These are phyloP conservation scores for Thraustotheca clavata DNA, from an alignment of 352 stramenopile genomes.

Conservation along the genomic window DNA sequence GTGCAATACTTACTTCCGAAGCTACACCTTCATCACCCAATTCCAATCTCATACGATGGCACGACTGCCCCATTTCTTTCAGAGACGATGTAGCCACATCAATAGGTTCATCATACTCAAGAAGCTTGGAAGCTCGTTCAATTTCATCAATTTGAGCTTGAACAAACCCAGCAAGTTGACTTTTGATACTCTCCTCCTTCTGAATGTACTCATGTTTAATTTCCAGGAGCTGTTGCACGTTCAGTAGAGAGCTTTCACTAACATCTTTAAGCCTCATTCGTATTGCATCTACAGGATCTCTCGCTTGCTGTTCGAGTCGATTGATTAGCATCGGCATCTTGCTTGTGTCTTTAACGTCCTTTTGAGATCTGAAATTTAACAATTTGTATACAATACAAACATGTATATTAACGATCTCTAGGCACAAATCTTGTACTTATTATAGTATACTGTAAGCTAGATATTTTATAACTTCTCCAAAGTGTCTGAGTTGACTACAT, in stretches of 20 bases:
- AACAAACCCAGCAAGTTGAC: slow-evolving; percentile 15
- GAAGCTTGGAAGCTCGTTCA: slow-evolving; percentile 58
- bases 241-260: slow-evolving; percentile 69
- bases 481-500: too few relatives aligned
- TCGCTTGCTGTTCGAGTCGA: slow-evolving; percentile 73
- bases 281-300: slow-evolving; percentile 72
- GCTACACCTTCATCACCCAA: slow-evolving; percentile 73
- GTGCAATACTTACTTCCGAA: slow-evolving; percentile 66
- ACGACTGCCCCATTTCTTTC: slow-evolving; percentile 43
- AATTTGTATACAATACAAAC: too few relatives aligned
- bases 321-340: slow-evolving; percentile 39
- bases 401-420: too few relatives aligned
- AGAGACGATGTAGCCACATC: slow-evolving; percentile 54
- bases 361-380: neutral
- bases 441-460: too few relatives aligned
- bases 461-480: too few relatives aligned
- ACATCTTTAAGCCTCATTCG: slow-evolving; percentile 76
- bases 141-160: slow-evolving; percentile 62
- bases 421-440: too few relatives aligned
- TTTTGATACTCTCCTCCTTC: slow-evolving; percentile 65
- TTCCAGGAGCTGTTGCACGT: slow-evolving; percentile 75
- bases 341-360: neutral
- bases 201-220: slow-evolving; percentile 73
- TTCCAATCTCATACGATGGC: slow-evolving; percentile 74
- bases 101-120: slow-evolving; percentile 61